Evolutionary conservation across 2,329 filamentous ascomycete species (phyloP).

Genomic region (Scortechinia acanthostroma): DNA sequence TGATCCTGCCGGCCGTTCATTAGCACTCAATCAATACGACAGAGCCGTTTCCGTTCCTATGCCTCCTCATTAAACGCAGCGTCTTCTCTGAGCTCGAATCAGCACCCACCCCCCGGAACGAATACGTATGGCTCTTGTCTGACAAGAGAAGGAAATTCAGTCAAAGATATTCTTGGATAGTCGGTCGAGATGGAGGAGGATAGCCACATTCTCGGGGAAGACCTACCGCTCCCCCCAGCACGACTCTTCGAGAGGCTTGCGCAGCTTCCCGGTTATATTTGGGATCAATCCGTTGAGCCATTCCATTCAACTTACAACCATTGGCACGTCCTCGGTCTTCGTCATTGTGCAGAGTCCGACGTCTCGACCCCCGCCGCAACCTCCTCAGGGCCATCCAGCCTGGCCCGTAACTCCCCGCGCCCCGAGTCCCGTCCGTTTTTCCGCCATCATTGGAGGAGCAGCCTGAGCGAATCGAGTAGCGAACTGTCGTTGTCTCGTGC

Average conservation of each 20-base stretch:
- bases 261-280: conserved; percentile 35
- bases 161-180: too few species aligned
- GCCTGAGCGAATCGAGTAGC: conserved; percentile 33
- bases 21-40: too few species aligned
- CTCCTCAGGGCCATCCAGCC: conserved; percentile 22
- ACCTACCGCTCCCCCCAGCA: conserved; percentile 32
- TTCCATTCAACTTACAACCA: conserved; percentile 46
- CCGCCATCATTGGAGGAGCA: conserved; percentile 28
- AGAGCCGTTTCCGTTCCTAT: background rate
- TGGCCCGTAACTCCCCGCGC: conserved; percentile 29
- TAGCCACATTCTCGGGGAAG: conserved; percentile 28
- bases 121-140: conserved; percentile 4
- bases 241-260: conserved; percentile 35
- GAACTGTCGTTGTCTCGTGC: conserved; percentile 26
- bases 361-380: conserved; percentile 19
- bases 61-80: background rate
- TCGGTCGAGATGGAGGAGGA: conserved; percentile 12
- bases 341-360: conserved; percentile 27
- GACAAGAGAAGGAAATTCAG: too few species aligned
- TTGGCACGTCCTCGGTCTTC: conserved; percentile 39
- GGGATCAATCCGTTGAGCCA: conserved; percentile 24
- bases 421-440: conserved; percentile 26
- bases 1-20: too few species aligned
- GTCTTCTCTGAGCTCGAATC: background rate
- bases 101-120: too few species aligned